Evolutionary conservation across 345 rosid genomes (phyloP).

Genomic region (Triadica sebifera): DNA sequence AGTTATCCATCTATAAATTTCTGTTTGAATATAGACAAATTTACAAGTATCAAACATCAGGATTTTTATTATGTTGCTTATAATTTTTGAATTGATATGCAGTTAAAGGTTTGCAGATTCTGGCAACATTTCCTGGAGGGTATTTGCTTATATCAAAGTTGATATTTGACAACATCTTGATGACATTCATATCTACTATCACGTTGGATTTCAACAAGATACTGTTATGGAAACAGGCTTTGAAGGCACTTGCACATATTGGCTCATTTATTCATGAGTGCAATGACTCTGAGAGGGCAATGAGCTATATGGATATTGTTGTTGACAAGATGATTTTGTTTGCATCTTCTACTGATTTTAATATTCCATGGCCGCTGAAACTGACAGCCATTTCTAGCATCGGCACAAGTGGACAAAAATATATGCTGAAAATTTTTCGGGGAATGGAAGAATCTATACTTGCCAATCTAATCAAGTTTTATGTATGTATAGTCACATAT

Average conservation of each 20-base stretch:
- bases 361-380: slow-evolving; percentile 51
- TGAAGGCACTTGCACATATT: slow-evolving; percentile 67
- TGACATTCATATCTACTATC: slow-evolving; percentile 50
- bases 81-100: slow-evolving; percentile 30
- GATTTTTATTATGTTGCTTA: slow-evolving; percentile 10
- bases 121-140: slow-evolving; percentile 60
- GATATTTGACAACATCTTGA: slow-evolving; percentile 63
- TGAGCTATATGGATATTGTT: slow-evolving; percentile 56
- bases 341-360: slow-evolving; percentile 41
- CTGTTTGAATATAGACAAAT: background rate
- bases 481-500: slow-evolving; percentile 54
- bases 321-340: slow-evolving; percentile 53
- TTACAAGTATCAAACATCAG: background rate
- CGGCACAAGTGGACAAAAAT: slow-evolving; percentile 49
- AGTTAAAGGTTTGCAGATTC: slow-evolving; percentile 82
- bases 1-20: background rate
- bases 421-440: slow-evolving; percentile 57
- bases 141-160: slow-evolving; percentile 45
- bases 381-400: slow-evolving; percentile 63
- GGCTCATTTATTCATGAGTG: slow-evolving; percentile 56
- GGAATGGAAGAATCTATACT: slow-evolving; percentile 59
- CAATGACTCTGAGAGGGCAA: slow-evolving; percentile 52
- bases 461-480: slow-evolving; percentile 54
- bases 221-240: slow-evolving; percentile 56
- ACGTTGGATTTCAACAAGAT: slow-evolving; percentile 41